Evolutionary conservation across 768 basidiomycete genomes (phyloP).

Genomic region (Leccinum boreale): DNA sequence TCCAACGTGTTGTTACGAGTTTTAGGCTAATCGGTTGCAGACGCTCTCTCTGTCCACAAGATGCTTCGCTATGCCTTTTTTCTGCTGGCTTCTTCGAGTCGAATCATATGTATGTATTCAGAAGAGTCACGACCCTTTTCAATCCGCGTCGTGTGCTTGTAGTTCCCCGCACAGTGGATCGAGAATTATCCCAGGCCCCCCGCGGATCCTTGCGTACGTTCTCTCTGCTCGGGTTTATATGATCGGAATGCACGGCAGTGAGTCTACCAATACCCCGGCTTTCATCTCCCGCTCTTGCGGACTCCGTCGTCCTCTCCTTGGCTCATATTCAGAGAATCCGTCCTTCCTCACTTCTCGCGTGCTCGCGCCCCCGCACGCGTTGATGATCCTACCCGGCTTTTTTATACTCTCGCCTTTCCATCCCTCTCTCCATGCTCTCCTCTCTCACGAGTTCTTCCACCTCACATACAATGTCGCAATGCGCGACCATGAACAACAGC

Average conservation of each 20-base stretch:
- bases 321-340: not conserved
- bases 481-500: constrained; percentile 30
- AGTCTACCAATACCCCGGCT: constrained; percentile 6
- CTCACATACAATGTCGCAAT: constrained; percentile 30
- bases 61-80: constrained; percentile 17
- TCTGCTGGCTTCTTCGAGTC: constrained; percentile 6
- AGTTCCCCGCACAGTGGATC: constrained; percentile 30
- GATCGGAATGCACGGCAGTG: constrained; percentile 16
- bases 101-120: constrained; percentile 7
- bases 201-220: constrained; percentile 29
- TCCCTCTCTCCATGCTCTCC: constrained; percentile 1
- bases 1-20: constrained; percentile 23
- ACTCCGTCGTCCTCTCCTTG: constrained; percentile 8
- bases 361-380: constrained; percentile 5
- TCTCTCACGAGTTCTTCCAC: constrained; percentile 28
- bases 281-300: constrained; percentile 4
- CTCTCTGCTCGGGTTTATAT: constrained; percentile 23
- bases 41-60: constrained; percentile 9
- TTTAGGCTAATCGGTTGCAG: constrained; percentile 23
- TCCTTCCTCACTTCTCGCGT: constrained; percentile 14
- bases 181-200: constrained; percentile 26
- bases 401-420: constrained; percentile 16
- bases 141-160: constrained; percentile 12
- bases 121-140: constrained; percentile 9
- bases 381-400: constrained; percentile 12